Evolutionary conservation across 2,329 filamentous ascomycete genomes (phyloP).

Genomic region (Pyricularia pennisetigena): DNA sequence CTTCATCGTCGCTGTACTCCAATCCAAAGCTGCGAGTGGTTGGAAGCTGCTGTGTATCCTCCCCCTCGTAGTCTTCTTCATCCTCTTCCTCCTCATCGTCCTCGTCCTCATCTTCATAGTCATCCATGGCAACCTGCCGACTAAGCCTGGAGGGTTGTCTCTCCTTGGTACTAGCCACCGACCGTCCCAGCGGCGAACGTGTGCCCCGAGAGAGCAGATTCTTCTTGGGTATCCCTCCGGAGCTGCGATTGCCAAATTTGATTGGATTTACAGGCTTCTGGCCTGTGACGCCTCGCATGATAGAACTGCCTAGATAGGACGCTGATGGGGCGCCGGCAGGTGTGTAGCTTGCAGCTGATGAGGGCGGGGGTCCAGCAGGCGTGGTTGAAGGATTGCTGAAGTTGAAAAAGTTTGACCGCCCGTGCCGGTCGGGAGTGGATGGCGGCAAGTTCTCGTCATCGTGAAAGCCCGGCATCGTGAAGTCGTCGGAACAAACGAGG

Average conservation of each 20-base stretch:
- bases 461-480: not conserved
- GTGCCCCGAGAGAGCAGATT: constrained; percentile 29
- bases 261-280: constrained; percentile 8
- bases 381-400: constrained; percentile 40
- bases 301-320: constrained; percentile 44
- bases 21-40: constrained; percentile 20
- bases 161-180: constrained; percentile 22
- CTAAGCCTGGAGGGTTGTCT: constrained; percentile 42
- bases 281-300: constrained; percentile 27
- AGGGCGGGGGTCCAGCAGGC: constrained; percentile 39
- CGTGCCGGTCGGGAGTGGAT: constrained; percentile 36
- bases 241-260: constrained; percentile 22
- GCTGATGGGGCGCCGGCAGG: constrained; percentile 45
- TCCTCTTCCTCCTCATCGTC: constrained; percentile 29
- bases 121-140: constrained; percentile 25
- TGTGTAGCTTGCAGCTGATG: constrained; percentile 44
- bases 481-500: not conserved
- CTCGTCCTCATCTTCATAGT: constrained; percentile 26
- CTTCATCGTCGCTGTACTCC: constrained; percentile 26
- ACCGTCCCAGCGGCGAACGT: constrained; percentile 36
- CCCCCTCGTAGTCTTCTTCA: constrained; percentile 17
- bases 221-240: constrained; percentile 19
- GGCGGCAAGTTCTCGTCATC: constrained; percentile 27
- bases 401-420: constrained; percentile 24
- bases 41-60: constrained; percentile 11